Conservation (phyloP, 441 rosid species). For the Populus hybrid region DNA sequence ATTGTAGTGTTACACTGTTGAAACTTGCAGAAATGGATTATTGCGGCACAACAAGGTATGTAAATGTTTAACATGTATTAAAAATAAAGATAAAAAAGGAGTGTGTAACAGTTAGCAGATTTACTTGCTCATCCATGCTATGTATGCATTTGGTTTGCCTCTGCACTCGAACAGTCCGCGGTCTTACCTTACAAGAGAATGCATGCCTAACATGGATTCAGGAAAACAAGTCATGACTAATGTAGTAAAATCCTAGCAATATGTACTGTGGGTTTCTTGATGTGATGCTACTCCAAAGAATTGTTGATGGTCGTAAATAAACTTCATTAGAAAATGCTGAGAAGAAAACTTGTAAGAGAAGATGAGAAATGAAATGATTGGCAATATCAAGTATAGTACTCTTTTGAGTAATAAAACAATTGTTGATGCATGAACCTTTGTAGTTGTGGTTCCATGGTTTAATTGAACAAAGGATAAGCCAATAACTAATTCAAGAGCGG, state of each 20-base stretch:
- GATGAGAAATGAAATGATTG: not conserved
- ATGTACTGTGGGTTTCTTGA: not conserved
- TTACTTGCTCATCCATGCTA: not conserved
- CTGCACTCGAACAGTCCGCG: not conserved
- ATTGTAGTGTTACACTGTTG: conserved; percentile 69
- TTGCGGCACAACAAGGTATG: conserved; percentile 96
- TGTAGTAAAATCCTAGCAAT: not conserved
- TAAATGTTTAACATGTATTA: not conserved
- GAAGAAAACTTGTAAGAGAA: not conserved
- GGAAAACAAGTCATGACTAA: not conserved
- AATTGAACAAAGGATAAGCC: not conserved
- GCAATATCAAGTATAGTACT: not conserved
- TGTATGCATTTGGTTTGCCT: not conserved
- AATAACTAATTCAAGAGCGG: not conserved
- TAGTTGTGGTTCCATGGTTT: not conserved
- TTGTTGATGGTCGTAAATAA: not conserved
- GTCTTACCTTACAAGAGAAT: not conserved
- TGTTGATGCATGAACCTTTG: not conserved
- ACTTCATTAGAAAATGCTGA: not conserved
- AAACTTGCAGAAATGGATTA: conserved; percentile 92
- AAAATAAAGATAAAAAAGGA: not conserved
- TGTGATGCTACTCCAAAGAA: not conserved
- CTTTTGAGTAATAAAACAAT: not conserved
- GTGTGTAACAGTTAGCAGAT: not conserved
- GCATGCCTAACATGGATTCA: not conserved